A percentile compares a stretch with the other conserved stretches of the same genome.
Evolutionary conservation across 2,329 filamentous ascomycete species (phyloP).

Genomic region (Ophiostoma sp.): DNA sequence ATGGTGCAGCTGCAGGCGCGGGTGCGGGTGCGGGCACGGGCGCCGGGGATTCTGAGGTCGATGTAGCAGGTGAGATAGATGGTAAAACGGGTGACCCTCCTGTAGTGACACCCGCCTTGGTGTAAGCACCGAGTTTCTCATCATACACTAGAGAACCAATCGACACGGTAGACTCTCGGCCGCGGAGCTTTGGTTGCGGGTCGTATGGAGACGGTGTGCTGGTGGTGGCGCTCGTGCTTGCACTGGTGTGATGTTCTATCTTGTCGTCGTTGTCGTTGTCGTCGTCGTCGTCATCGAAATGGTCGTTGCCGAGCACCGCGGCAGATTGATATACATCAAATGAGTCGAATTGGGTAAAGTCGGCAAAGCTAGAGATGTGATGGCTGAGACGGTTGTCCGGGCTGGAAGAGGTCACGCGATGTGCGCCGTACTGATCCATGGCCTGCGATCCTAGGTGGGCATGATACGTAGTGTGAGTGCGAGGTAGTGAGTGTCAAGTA

Average conservation of each 20-base stretch:
- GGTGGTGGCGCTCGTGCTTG: not conserved
- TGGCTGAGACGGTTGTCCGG: constrained; percentile 17
- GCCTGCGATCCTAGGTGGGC: not conserved
- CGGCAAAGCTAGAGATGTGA: constrained; percentile 32
- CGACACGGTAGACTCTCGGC: constrained; percentile 39
- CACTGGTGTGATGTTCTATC: not conserved
- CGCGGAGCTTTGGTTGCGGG: constrained; percentile 29
- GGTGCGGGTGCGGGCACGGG: not conserved
- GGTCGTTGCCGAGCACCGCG: constrained; percentile 22
- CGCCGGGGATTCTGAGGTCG: not conserved
- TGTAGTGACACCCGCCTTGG: constrained; percentile 6
- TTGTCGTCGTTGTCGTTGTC: constrained; percentile 8
- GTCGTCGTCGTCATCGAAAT: constrained; percentile 1
- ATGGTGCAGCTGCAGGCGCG: not conserved
- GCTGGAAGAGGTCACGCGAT: constrained; percentile 10
- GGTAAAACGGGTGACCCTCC: not conserved
- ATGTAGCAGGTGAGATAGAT: not conserved
- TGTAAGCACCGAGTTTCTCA: constrained; percentile 19
- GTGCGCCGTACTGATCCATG: constrained; percentile 25
- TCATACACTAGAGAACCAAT: constrained; percentile 33
- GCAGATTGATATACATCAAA: constrained; percentile 48
- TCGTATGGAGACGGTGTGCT: constrained; percentile 6
- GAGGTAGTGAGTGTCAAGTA: not conserved
- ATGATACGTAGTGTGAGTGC: not conserved
- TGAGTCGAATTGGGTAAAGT: constrained; percentile 32